Evolutionary conservation across 164 flowering plant genomes (phyloP).

Genomic region (Kalanchoe fedtschenkoi): DNA sequence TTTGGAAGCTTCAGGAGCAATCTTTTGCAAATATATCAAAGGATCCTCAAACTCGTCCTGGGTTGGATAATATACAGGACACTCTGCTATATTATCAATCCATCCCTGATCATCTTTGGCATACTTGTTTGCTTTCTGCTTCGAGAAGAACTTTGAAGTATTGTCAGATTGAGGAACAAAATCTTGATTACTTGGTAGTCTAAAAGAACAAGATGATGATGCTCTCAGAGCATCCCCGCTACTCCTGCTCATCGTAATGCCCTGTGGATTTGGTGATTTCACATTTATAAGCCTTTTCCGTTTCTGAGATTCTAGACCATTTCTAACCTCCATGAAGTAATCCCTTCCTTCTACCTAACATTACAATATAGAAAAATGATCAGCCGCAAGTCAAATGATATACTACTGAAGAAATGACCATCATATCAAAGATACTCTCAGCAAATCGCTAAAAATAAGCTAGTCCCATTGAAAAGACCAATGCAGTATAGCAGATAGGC

Average conservation of each 20-base stretch:
- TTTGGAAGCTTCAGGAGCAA: constrained; percentile 91
- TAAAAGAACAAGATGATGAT: constrained; percentile 56
- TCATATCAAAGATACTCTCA: neutral
- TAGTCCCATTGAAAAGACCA: neutral
- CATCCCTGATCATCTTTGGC: constrained; percentile 50
- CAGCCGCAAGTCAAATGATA: neutral
- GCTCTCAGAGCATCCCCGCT: constrained; percentile 84
- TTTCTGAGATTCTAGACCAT: constrained; percentile 59
- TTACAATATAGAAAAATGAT: neutral
- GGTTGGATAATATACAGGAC: constrained; percentile 76
- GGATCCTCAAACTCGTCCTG: constrained; percentile 97
- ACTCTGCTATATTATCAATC: constrained; percentile 73
- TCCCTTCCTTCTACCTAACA: constrained; percentile 85
- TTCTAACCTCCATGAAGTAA: constrained; percentile 53
- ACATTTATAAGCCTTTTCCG: constrained; percentile 57
- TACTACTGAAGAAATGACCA: neutral
- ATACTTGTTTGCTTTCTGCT: constrained; percentile 63
- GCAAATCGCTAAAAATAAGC: neutral
- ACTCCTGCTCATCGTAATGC: constrained; percentile 50
- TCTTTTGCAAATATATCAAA: constrained; percentile 72
- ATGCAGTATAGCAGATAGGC: neutral
- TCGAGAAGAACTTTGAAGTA: constrained; percentile 27
- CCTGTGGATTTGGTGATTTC: constrained; percentile 33
- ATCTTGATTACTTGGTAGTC: constrained; percentile 31
- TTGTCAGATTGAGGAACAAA: constrained; percentile 19